These are phyloP conservation scores for Westerdykella aurantiaca DNA, from an alignment of 2,329 filamentous ascomycete genomes.

Conservation along the genomic window DNA sequence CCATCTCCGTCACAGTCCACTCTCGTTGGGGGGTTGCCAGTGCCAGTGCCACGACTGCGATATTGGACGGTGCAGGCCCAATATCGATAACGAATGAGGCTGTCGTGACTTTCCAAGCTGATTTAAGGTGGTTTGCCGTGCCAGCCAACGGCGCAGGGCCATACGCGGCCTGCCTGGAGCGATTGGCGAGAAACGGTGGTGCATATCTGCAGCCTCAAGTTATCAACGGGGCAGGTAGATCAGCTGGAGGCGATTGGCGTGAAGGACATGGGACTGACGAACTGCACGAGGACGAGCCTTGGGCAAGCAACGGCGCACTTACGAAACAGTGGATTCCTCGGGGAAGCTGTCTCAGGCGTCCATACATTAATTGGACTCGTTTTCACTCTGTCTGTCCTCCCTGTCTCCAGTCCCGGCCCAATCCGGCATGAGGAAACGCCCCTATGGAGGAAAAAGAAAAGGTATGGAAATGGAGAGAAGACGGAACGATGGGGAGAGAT, in stretches of 20 bases:
- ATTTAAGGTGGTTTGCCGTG: neutral
- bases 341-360: constrained; percentile 18
- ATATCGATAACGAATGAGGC: constrained; percentile 20
- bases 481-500: constrained; percentile 5
- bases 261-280: neutral
- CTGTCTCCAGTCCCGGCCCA: constrained; percentile 18
- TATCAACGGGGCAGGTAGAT: constrained; percentile 29
- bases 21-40: constrained; percentile 7
- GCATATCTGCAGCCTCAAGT: constrained; percentile 21
- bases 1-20: constrained; percentile 10
- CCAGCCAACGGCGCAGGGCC: constrained; percentile 3
- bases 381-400: constrained; percentile 27
- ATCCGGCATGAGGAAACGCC: constrained; percentile 12
- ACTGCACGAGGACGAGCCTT: constrained; percentile 3
- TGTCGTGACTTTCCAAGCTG: constrained; percentile 6
- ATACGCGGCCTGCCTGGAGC: constrained; percentile 8
- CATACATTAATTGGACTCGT: constrained; percentile 31
- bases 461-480: constrained; percentile 13
- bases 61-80: constrained; percentile 13
- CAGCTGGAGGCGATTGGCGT: constrained; percentile 29
- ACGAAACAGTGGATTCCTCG: constrained; percentile 16
- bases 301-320: constrained; percentile 14
- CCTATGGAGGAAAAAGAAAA: constrained; percentile 11
- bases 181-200: constrained; percentile 33
- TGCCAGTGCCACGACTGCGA: constrained; percentile 17